phyloP scores from a whole-genome alignment of 2,329 filamentous ascomycete genomes.

The Beauveria pseudobassiana region DNA sequence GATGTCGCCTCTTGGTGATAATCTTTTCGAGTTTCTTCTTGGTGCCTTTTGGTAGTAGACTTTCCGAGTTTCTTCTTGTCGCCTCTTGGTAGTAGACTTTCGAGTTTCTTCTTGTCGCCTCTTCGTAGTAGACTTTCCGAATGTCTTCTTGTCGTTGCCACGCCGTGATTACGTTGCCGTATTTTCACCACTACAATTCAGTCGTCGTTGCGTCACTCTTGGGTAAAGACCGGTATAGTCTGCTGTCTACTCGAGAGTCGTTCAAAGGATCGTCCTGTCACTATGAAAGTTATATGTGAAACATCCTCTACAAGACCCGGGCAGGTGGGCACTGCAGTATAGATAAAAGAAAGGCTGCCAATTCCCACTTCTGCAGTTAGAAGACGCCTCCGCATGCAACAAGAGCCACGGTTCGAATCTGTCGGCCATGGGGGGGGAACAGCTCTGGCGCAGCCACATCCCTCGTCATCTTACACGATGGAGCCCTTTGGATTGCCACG shows the following conservation, averaged over 20 bases:
- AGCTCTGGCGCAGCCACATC: background rate
- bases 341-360: background rate
- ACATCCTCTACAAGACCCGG: background rate
- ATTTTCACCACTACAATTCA: background rate
- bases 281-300: background rate
- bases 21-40: background rate
- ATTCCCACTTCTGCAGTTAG: background rate
- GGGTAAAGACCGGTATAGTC: background rate
- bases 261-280: background rate
- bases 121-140: background rate
- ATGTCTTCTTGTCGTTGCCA: background rate
- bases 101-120: background rate
- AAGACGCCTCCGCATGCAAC: background rate
- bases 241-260: background rate
- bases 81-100: background rate
- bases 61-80: background rate
- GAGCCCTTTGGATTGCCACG: background rate
- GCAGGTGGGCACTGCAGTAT: slow-evolving; percentile 1
- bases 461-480: slow-evolving; percentile 9
- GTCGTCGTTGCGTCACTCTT: background rate
- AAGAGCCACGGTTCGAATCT: background rate
- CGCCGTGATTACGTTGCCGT: background rate
- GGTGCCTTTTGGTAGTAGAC: background rate
- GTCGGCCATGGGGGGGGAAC: background rate
- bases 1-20: background rate